Evolutionary conservation across 179 eudicot genomes (phyloP), one percentile per base, ranked within the genome.

Genomic region (Sideroxylon spinosum): DNA sequence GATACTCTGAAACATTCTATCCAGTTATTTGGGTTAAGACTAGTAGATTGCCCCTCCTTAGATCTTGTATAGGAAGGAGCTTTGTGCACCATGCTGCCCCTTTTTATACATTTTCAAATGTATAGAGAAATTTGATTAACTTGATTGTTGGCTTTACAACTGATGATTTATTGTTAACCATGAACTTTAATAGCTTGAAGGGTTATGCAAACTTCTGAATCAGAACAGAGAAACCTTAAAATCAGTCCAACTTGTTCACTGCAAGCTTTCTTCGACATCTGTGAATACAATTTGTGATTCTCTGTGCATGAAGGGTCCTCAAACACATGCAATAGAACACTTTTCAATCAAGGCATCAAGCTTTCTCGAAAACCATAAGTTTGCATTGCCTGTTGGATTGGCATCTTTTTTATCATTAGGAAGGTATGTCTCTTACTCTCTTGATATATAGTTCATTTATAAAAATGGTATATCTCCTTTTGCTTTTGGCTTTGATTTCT

Each of bases 281-380:
- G 72, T 90, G 78, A 84, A 90, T 85, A 85, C 86, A 75, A 88
- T 95, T 32, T 90, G 89, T 81, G 82, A 80, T 76, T 83, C 92
- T 74, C 86, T 95, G 52, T 49, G 17, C 56, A 62, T 78, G 76
- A 82, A 80, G 74, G 87, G 81, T 74, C 67, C 77, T 60, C 78
- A 84, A 68, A 77, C 83, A 56, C 89, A 88, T 79, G 83, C 83
- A 68, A 75, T 93, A 74, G 84, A 90, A 83, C 83, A 88, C 76
- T 90, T 95, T 85, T 85, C 96, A 22, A 84, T 95, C 81, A 88
- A 86, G 85, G 77, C 84, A 68, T 93, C 98, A 82, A 90, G 89
- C 82, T 79, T 93, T 81, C 75, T 77, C 22, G 91, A 84, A 78
- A 81, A 70, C 50, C 75, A 84, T 79, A 71, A 80, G 48, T 50